Evolutionary conservation across 164 flowering plant species (phyloP).

Genomic region (Taxillus chinensis): DNA sequence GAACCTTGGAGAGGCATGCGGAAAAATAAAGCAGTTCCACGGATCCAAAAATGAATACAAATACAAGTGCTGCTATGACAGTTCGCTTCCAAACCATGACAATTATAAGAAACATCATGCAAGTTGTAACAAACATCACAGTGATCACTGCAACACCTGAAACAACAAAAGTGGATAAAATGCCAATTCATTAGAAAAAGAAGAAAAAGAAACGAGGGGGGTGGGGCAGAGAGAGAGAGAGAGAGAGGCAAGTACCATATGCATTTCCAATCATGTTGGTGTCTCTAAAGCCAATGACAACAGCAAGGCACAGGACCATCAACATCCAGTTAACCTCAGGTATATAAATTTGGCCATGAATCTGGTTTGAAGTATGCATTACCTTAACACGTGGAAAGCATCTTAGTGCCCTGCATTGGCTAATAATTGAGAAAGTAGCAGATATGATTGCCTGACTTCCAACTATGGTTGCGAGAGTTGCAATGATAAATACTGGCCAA

Average conservation of each 20-base stretch:
- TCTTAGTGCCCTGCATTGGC: slow-evolving; percentile 54
- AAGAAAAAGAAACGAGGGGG: not conserved
- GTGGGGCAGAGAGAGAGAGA: slow-evolving; percentile 5
- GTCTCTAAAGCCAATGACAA: slow-evolving; percentile 55
- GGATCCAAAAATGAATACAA: slow-evolving; percentile 42
- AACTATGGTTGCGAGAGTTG: slow-evolving; percentile 55
- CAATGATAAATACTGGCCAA: slow-evolving; percentile 70
- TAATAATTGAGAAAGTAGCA: slow-evolving; percentile 63
- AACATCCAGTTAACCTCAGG: slow-evolving; percentile 70
- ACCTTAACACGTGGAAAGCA: slow-evolving; percentile 70
- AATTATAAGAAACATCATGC: slow-evolving; percentile 54
- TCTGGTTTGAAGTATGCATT: slow-evolving; percentile 52
- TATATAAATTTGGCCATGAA: slow-evolving; percentile 63
- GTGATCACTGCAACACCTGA: slow-evolving; percentile 53
- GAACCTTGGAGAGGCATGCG: slow-evolving; percentile 40
- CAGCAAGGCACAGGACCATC: slow-evolving; percentile 57
- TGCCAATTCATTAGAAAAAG: not conserved
- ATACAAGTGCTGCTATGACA: slow-evolving; percentile 19
- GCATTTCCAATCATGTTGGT: slow-evolving; percentile 63
- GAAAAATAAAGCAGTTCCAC: slow-evolving; percentile 58
- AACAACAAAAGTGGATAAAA: too few relatives aligned
- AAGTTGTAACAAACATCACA: slow-evolving; percentile 74
- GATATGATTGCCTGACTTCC: slow-evolving; percentile 77
- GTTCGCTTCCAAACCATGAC: slow-evolving; percentile 48
- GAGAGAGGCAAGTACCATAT: slow-evolving; percentile 32